These are phyloP conservation scores for Metschnikowia continentalis DNA, from an alignment of 805 yeast genomes.

Conservation along the genomic window DNA sequence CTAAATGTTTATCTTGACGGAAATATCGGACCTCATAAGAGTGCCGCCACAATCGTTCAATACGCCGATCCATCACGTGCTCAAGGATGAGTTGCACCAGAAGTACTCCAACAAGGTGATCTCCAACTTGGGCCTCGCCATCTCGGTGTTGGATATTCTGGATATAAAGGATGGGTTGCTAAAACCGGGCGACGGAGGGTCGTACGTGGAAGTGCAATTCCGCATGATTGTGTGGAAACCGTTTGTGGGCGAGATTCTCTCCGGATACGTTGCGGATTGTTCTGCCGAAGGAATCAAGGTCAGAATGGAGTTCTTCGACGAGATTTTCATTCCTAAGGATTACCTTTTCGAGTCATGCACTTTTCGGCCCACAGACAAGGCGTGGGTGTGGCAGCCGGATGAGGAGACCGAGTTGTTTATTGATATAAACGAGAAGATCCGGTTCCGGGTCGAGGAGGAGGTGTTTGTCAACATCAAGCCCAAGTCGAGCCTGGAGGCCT, in stretches of 20 bases:
- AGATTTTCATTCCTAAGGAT: conserved; percentile 81
- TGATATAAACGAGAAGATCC: conserved; percentile 86
- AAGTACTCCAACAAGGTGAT: conserved; percentile 86
- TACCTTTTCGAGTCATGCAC: conserved; percentile 75
- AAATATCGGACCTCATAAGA: conserved; percentile 77
- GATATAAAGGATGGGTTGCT: conserved; percentile 84
- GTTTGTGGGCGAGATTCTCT: conserved; percentile 85
- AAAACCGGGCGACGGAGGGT: conserved; percentile 92
- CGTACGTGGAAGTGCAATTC: conserved; percentile 70
- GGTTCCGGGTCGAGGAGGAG: conserved; percentile 89
- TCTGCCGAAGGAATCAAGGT: conserved; percentile 83
- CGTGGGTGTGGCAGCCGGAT: conserved; percentile 91
- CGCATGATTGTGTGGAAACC: conserved; percentile 86
- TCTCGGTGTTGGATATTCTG: conserved; percentile 79
- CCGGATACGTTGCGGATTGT: conserved; percentile 92
- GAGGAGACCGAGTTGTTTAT: conserved; percentile 74
- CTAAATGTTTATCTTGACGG: conserved; percentile 73
- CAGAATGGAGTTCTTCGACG: conserved; percentile 84
- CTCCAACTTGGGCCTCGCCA: conserved; percentile 77
- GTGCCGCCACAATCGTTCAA: conserved; percentile 83
- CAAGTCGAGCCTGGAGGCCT: conserved; percentile 55
- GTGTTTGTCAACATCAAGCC: conserved; percentile 82
- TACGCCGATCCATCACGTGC: conserved; percentile 64
- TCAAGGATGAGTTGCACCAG: conserved; percentile 73
- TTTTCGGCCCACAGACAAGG: conserved; percentile 71